Conservation (phyloP, 148 eudicot genomes). For the Pouteria glomerata region DNA sequence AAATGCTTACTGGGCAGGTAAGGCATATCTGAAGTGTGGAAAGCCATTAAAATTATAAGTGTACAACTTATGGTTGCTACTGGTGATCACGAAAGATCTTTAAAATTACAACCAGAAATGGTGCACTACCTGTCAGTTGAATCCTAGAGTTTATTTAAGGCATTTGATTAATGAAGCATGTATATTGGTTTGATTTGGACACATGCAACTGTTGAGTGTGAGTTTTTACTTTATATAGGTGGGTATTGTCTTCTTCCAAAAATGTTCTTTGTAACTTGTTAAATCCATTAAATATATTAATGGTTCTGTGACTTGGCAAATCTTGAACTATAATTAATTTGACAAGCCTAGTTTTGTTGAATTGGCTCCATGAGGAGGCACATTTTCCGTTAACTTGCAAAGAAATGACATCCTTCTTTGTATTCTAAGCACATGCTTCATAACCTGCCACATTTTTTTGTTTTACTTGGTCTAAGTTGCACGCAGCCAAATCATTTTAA, state of each 20-base stretch:
- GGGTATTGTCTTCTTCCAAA: background rate
- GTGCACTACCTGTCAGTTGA: background rate
- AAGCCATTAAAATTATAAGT: background rate
- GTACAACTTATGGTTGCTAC: background rate
- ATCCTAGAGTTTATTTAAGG: conserved; percentile 1
- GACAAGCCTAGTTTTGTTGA: too few relatives aligned
- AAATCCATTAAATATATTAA: background rate
- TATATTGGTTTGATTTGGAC: background rate
- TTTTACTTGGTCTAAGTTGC: too few relatives aligned
- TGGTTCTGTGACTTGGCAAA: too few relatives aligned
- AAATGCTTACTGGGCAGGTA: conserved; percentile 87
- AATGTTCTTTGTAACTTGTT: too few relatives aligned
- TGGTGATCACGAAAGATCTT: background rate
- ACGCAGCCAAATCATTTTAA: too few relatives aligned
- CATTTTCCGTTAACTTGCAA: too few relatives aligned
- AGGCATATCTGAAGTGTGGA: conserved; percentile 6
- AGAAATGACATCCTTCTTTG: too few relatives aligned
- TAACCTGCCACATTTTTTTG: too few relatives aligned
- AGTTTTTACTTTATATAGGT: background rate
- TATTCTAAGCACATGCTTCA: too few relatives aligned
- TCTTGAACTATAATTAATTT: too few relatives aligned
- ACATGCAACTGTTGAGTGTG: background rate
- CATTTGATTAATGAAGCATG: background rate
- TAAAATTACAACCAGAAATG: background rate
- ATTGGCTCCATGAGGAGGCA: too few relatives aligned